phyloP scores from a whole-genome alignment of 345 rosid genomes.

The Rhodamnia argentea region DNA sequence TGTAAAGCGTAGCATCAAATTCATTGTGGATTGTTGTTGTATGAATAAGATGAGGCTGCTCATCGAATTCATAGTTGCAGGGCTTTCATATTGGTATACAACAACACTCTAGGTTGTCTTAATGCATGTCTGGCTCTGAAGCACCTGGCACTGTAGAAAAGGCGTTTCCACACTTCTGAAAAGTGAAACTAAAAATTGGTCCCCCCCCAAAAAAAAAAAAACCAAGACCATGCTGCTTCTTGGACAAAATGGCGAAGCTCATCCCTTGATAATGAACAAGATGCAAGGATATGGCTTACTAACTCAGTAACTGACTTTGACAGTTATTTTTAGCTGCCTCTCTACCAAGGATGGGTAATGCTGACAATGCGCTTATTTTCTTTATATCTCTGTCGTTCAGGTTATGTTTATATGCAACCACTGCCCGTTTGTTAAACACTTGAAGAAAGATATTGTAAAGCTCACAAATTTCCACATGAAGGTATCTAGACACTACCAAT shows the following conservation, averaged over 20 bases:
- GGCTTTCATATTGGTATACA: not conserved
- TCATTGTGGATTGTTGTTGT: not conserved
- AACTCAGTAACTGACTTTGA: not conserved
- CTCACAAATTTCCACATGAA: slow-evolving; percentile 65
- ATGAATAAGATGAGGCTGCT: not conserved
- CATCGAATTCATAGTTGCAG: not conserved
- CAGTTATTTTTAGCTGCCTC: not conserved
- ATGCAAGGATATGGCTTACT: not conserved
- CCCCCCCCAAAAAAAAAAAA: not conserved
- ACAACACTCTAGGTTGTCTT: not conserved
- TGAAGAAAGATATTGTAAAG: slow-evolving; percentile 76
- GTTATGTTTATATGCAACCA: slow-evolving; percentile 91
- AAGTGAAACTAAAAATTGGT: not conserved
- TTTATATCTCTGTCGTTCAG: slow-evolving; percentile 9
- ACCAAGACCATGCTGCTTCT: not conserved
- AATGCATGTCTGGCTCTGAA: not conserved
- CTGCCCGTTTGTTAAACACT: slow-evolving; percentile 89
- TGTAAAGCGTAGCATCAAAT: not conserved
- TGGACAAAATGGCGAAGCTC: not conserved
- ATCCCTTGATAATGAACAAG: not conserved
- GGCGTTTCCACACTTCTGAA: not conserved
- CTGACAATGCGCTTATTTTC: not conserved
- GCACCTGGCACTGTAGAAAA: not conserved
- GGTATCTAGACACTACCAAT: slow-evolving; percentile 25
- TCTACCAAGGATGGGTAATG: not conserved